Evolutionary conservation across 257 asterid genomes (phyloP).

Genomic region (Pogostemon cablin): DNA sequence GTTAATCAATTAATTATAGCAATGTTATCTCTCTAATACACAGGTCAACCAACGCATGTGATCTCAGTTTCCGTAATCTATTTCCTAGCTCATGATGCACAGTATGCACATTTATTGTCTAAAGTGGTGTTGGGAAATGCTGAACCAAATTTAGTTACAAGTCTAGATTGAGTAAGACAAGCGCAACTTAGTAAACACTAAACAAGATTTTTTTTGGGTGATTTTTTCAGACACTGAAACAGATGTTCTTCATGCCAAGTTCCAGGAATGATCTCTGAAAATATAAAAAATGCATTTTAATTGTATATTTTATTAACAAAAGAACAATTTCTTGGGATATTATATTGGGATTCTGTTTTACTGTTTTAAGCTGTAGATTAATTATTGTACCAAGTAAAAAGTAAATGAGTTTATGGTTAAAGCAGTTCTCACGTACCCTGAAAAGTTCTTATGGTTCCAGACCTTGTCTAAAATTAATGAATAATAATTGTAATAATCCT

Average conservation of each 20-base stretch:
- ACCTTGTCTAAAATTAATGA: slow-evolving; percentile 4
- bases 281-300: neutral
- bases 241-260: neutral
- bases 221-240: neutral
- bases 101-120: neutral
- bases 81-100: neutral
- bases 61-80: neutral
- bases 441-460: neutral
- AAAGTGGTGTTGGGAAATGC: neutral
- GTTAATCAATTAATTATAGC: neutral
- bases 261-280: neutral
- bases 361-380: neutral
- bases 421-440: slow-evolving; percentile 11
- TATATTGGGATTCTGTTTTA: neutral
- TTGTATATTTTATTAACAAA: neutral
- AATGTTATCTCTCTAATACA: neutral
- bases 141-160: slow-evolving; percentile 5
- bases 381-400: neutral
- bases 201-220: neutral
- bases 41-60: neutral
- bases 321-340: neutral
- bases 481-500: neutral
- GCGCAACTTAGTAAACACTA: neutral
- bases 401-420: slow-evolving; percentile 4
- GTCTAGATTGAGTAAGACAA: neutral